A percentile compares a stretch with the other conserved stretches of the same genome.
Evolutionary conservation across 2,329 filamentous ascomycete species (phyloP).

Genomic region (Trichoderma koningiopsis): DNA sequence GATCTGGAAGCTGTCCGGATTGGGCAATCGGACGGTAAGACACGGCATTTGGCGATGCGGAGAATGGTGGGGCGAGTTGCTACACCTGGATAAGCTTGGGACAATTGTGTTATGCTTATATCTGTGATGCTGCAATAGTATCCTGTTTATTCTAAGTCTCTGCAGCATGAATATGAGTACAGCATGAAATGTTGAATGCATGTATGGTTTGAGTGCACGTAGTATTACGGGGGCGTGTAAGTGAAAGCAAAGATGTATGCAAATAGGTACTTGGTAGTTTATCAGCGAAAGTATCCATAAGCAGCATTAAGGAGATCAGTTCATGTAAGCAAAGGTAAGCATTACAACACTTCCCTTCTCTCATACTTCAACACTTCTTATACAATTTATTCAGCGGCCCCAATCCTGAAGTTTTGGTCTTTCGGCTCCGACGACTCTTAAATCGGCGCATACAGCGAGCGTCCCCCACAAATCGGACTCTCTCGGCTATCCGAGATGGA

Average conservation of each 20-base stretch:
- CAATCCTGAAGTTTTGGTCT: neutral
- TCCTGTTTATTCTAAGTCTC: too few relatives aligned
- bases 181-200: too few relatives aligned
- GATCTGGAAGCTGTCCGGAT: neutral
- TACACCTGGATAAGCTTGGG: neutral
- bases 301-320: neutral
- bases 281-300: neutral
- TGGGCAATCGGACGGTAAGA: neutral
- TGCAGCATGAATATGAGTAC: too few relatives aligned
- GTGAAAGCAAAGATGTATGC: too few relatives aligned
- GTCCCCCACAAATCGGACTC: conserved; percentile 5
- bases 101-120: too few relatives aligned
- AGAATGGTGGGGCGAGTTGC: neutral
- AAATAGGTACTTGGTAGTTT: neutral
- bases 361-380: neutral
- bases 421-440: neutral
- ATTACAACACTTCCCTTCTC: neutral
- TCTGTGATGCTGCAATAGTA: too few relatives aligned
- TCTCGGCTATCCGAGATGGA: conserved; percentile 19
- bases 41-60: neutral
- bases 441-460: neutral
- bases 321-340: neutral
- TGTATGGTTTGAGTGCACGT: too few relatives aligned
- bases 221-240: too few relatives aligned
- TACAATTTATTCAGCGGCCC: neutral